Conservation (phyloP, 2,329 filamentous ascomycete genomes). For the Fusarium austroafricanum region DNA sequence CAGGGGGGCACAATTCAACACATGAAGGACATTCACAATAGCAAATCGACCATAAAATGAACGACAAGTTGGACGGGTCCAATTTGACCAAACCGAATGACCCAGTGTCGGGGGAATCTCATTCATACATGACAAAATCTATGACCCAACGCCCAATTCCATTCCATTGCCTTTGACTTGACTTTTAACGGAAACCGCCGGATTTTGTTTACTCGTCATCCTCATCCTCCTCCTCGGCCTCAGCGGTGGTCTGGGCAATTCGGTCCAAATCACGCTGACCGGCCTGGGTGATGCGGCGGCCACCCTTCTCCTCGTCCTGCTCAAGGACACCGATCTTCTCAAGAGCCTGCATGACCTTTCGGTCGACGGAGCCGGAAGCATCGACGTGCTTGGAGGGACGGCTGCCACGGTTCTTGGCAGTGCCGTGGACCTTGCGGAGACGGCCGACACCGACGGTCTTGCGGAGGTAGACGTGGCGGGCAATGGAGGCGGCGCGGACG, state of each 20-base stretch:
- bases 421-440: conserved; percentile 95
- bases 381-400: conserved; percentile 95
- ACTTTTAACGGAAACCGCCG: conserved; percentile 33
- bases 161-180: conserved; percentile 43
- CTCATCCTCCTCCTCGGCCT: conserved; percentile 73
- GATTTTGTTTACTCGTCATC: conserved; percentile 72
- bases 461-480: conserved; percentile 98
- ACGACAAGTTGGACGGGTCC: conserved; percentile 48
- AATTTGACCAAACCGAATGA: conserved; percentile 53
- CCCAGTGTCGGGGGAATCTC: conserved; percentile 53
- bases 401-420: conserved; percentile 95
- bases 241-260: conserved; percentile 84
- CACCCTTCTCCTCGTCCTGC: conserved; percentile 98
- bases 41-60: conserved; percentile 25
- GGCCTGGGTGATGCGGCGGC: conserved; percentile 96
- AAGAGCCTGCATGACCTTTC: conserved; percentile 95
- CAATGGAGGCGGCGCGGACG: conserved; percentile 90
- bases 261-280: conserved; percentile 99
- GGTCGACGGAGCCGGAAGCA: conserved; percentile 94
- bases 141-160: conserved; percentile 57
- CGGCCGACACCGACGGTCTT: conserved; percentile 99
- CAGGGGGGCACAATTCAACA: neutral
- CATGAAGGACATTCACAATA: conserved; percentile 31
- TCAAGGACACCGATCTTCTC: conserved; percentile 99
- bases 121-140: conserved; percentile 56